phyloP scores from a whole-genome alignment of 331 rosid species.

The Ulmus americana region DNA sequence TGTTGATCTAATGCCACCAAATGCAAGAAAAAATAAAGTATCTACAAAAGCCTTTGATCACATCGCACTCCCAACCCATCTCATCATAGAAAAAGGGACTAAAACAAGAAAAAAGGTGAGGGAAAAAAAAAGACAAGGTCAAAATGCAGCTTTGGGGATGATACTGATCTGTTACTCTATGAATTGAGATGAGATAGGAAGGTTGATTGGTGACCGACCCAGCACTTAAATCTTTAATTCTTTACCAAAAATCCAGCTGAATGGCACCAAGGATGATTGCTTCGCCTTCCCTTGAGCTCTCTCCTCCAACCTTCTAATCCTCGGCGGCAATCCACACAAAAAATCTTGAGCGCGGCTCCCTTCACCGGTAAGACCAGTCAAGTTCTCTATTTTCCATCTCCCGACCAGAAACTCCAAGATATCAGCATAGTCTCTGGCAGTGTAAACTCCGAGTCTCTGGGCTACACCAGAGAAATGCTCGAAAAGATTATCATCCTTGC shows the following conservation, averaged over 20 bases:
- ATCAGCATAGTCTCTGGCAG: conserved; percentile 40
- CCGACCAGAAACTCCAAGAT: conserved; percentile 42
- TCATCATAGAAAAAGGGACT: neutral
- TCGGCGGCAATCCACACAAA: conserved; percentile 27
- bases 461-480: conserved; percentile 35
- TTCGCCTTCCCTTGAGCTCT: conserved; percentile 36
- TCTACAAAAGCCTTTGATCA: conserved; percentile 15
- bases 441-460: conserved; percentile 35
- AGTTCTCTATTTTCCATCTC: conserved; percentile 32
- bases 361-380: conserved; percentile 32
- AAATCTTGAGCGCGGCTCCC: conserved; percentile 32
- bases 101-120: neutral
- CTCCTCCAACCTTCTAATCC: conserved; percentile 38
- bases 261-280: conserved; percentile 27
- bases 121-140: neutral
- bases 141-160: neutral
- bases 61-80: conserved; percentile 6
- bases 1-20: conserved; percentile 6
- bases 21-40: conserved; percentile 10
- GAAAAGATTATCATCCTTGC: conserved; percentile 30
- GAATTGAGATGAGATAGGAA: neutral
- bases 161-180: conserved; percentile 2
- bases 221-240: conserved; percentile 18
- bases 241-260: conserved; percentile 36
- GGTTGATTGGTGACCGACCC: conserved; percentile 1